These are phyloP conservation scores for Alternaria gaisen DNA, from an alignment of 2,329 filamentous ascomycete genomes.

Conservation along the genomic window DNA sequence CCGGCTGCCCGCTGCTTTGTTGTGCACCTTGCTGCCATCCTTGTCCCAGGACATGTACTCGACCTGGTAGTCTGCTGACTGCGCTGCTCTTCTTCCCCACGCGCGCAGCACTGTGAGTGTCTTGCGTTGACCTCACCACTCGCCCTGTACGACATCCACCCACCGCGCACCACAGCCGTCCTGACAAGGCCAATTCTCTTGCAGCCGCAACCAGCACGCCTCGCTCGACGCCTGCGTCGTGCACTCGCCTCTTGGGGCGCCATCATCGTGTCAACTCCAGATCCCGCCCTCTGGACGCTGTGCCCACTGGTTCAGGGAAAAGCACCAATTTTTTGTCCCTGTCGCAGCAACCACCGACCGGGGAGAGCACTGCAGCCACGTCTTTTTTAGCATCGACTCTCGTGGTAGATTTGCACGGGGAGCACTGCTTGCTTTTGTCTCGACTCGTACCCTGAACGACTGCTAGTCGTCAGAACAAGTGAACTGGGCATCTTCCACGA, in stretches of 20 bases:
- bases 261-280: slow-evolving; percentile 29
- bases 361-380: slow-evolving; percentile 46
- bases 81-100: slow-evolving; percentile 15
- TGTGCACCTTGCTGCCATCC: slow-evolving; percentile 25
- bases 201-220: slow-evolving; percentile 23
- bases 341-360: slow-evolving; percentile 23
- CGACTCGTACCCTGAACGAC: slow-evolving; percentile 30
- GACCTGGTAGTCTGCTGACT: slow-evolving; percentile 26
- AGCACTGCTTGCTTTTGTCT: slow-evolving; percentile 38
- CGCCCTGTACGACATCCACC: slow-evolving; percentile 37
- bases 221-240: slow-evolving; percentile 33
- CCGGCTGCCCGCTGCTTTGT: slow-evolving; percentile 34
- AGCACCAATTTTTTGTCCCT: slow-evolving; percentile 29
- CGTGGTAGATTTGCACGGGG: slow-evolving; percentile 33
- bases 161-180: slow-evolving; percentile 23
- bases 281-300: slow-evolving; percentile 36
- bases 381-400: slow-evolving; percentile 39
- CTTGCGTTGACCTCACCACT: slow-evolving; percentile 20
- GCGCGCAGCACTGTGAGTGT: slow-evolving; percentile 4
- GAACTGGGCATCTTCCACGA: slow-evolving; percentile 25
- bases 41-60: slow-evolving; percentile 32
- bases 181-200: slow-evolving; percentile 19
- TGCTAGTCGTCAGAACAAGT: slow-evolving; percentile 36
- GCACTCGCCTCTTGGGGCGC: slow-evolving; percentile 29
- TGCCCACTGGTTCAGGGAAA: slow-evolving; percentile 20